phyloP scores from a whole-genome alignment of 768 basidiomycete species.

The Trametes coccinea region DNA sequence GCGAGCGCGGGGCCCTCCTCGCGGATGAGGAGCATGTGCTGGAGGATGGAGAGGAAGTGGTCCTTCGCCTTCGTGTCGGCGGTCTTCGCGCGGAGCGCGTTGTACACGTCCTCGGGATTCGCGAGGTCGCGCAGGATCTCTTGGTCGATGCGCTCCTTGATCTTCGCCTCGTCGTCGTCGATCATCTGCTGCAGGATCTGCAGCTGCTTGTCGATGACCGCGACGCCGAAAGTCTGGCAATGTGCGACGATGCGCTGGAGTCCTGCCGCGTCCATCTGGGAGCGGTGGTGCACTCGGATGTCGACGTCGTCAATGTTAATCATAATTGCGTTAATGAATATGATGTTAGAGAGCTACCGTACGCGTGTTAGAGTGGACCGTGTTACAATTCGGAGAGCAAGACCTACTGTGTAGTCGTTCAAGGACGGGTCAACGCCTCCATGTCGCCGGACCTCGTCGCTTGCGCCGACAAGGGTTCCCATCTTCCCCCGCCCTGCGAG shows the following conservation, averaged over 20 bases:
- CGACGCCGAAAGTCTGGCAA: constrained; percentile 64
- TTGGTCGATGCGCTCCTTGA: constrained; percentile 75
- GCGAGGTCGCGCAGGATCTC: constrained; percentile 74
- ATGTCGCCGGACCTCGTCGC: constrained; percentile 78
- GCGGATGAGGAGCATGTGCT: constrained; percentile 87
- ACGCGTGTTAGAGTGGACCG: background rate
- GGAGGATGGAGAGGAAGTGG: constrained; percentile 91
- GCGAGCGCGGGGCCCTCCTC: constrained; percentile 83
- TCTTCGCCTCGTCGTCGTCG: constrained; percentile 71
- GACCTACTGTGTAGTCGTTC: constrained; percentile 82
- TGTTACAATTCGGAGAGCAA: too few relatives aligned
- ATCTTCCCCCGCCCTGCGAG: constrained; percentile 88
- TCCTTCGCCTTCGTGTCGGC: constrained; percentile 76
- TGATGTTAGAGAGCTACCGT: constrained; percentile 63
- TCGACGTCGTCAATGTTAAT: constrained; percentile 73
- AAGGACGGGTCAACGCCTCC: constrained; percentile 66
- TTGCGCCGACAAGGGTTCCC: constrained; percentile 94
- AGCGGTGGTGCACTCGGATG: constrained; percentile 80
- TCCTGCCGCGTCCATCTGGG: constrained; percentile 89
- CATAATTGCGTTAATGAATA: constrained; percentile 72
- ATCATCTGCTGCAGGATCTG: constrained; percentile 57
- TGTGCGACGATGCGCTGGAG: constrained; percentile 71
- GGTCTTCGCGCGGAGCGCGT: constrained; percentile 75
- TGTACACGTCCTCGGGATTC: constrained; percentile 85
- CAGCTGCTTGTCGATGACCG: constrained; percentile 67